phyloP scores from a whole-genome alignment of 768 basidiomycete species.

The Phanerochaete carnosa region DNA sequence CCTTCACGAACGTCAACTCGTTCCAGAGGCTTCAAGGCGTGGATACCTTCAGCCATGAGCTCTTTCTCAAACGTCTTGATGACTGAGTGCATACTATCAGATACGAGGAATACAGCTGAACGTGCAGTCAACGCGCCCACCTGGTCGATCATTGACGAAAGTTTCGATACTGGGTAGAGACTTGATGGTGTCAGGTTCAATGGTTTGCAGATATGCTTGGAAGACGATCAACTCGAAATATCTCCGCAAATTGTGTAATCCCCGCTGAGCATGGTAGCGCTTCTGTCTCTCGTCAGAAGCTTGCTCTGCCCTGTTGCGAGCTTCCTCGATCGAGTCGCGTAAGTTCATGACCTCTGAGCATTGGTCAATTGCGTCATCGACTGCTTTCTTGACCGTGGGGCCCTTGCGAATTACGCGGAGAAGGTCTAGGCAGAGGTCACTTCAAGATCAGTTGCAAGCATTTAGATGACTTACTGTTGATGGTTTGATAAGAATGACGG shows the following conservation, averaged over 20 bases:
- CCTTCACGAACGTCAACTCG: conserved; percentile 63
- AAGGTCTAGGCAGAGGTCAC: conserved; percentile 46
- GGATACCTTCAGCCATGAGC: conserved; percentile 69
- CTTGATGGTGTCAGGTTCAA: conserved; percentile 72
- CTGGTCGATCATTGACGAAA: conserved; percentile 82
- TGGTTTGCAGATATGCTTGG: conserved; percentile 85
- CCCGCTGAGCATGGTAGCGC: conserved; percentile 64
- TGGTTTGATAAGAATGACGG: conserved; percentile 77
- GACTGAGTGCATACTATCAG: conserved; percentile 41
- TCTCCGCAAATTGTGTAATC: conserved; percentile 75
- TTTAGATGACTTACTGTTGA: conserved; percentile 66
- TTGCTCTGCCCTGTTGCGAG: conserved; percentile 74
- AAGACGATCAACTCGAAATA: conserved; percentile 88
- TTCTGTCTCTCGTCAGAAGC: conserved; percentile 70
- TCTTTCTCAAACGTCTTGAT: conserved; percentile 96
- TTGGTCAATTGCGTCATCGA: conserved; percentile 86
- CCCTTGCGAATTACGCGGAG: conserved; percentile 87
- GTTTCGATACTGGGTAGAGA: conserved; percentile 75
- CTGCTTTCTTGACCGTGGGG: conserved; percentile 76
- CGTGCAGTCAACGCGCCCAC: conserved; percentile 53
- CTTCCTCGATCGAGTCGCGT: conserved; percentile 84
- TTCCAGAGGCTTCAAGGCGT: conserved; percentile 80
- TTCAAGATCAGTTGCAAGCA: not conserved
- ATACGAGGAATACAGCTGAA: conserved; percentile 28
- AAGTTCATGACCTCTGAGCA: conserved; percentile 83